These are phyloP conservation scores for Trichoderma aggressivum DNA, from an alignment of 2,329 filamentous ascomycete genomes.

Conservation along the genomic window DNA sequence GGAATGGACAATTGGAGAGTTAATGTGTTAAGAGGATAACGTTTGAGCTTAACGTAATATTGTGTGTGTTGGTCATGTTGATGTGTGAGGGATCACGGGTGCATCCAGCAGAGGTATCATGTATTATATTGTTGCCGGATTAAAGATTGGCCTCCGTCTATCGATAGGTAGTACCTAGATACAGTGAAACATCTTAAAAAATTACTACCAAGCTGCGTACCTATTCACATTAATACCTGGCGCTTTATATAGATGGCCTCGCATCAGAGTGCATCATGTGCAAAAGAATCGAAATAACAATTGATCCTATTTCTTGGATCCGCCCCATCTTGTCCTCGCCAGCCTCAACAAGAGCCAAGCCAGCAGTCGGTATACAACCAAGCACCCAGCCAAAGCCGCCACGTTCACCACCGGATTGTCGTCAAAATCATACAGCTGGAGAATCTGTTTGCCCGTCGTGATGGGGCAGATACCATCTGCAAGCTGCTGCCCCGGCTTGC, in stretches of 20 bases:
- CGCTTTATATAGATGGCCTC: not conserved
- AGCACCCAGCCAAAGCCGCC: conserved; percentile 58
- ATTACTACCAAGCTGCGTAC: not conserved
- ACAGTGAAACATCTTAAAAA: not conserved
- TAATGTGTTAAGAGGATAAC: not conserved
- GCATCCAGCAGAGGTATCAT: not conserved
- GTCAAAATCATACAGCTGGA: conserved; percentile 65
- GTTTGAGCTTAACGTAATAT: not conserved
- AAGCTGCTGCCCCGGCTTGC: conserved; percentile 56
- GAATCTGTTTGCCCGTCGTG: conserved; percentile 61
- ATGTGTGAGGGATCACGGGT: not conserved
- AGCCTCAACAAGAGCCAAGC: conserved; percentile 57
- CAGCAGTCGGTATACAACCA: conserved; percentile 63
- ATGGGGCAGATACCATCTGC: conserved; percentile 62
- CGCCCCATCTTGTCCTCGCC: conserved; percentile 52
- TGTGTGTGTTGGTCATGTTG: not conserved
- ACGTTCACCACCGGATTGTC: conserved; percentile 60
- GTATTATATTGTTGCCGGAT: not conserved
- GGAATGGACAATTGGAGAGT: not conserved
- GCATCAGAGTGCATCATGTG: not conserved
- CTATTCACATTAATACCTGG: not conserved
- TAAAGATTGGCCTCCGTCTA: not conserved
- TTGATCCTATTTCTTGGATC: not conserved
- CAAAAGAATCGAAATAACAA: not conserved
- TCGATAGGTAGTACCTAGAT: not conserved